Base-by-base conservation (phyloP, 495 filamentous ascomycete species). In the Xylaria nigripes region DNA sequence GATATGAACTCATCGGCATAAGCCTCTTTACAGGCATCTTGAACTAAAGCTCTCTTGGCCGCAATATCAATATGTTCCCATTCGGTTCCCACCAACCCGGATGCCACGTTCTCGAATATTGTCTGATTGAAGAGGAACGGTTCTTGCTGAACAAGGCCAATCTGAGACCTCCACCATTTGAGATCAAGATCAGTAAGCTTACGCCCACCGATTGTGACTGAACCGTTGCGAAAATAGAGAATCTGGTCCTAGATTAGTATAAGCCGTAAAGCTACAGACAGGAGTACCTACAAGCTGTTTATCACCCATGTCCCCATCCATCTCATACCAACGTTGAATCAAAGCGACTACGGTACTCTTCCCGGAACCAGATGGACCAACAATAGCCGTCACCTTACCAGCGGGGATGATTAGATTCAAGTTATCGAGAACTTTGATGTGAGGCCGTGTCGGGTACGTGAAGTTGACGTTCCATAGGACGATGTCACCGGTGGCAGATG, bases 361-460 rank as follows among this genome's bases (percentile, higher is more conserved):
- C 6, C 86, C 86, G 16, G 82, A 85, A 5, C 86, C 86, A 1
- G 83, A 86, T 18, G 89, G 80, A 1, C 91, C 86, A 44, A 93
- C 87, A 45, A 96, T 76, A n/a, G 90, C 89, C 16, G 86, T 87
- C 16, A 83, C 83, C 64, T 93, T 89, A 1, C 91, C 90, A 5
- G 89, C 83, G 6, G 85, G 83, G 13, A 87, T 73, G 0, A 61
- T 68, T 6, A 86, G 54, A 41, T 67, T 72, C 21, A 86, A 60
- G n/a, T 78, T 61, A 43, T 76, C 70, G 0, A 80, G 68, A 0
- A 86, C 76, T 34, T 73, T 79, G 29, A 81, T 65, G 32, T 82
- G 76, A 1, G 81, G 76, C 24, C 85, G 70, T 6, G 81, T 78
- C 3, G 85, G 81, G 56, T 89, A 90, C 0, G 80, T 72, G 59